phyloP scores from a whole-genome alignment of 768 basidiomycete genomes.

The Cubamyces sp. region DNA sequence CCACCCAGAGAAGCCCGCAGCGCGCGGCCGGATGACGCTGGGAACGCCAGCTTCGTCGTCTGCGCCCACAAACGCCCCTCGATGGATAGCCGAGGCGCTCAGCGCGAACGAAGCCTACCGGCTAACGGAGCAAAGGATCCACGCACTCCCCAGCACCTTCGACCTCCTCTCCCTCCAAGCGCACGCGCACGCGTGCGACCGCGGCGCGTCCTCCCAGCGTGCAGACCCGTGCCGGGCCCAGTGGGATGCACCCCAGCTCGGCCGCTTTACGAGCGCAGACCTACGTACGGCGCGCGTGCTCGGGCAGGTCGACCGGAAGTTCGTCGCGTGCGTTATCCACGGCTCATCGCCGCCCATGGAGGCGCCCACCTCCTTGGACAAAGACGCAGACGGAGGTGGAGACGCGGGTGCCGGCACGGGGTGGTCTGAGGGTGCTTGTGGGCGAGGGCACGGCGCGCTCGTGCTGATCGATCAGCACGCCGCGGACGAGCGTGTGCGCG shows the following conservation, averaged over 20 bases:
- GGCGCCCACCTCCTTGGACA: constrained; percentile 1
- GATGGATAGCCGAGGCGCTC: constrained; percentile 68
- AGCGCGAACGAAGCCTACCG: constrained; percentile 64
- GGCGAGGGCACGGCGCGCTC: constrained; percentile 42
- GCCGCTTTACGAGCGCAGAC: constrained; percentile 51
- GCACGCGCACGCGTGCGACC: constrained; percentile 8
- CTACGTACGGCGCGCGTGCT: constrained; percentile 65
- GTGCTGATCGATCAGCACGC: constrained; percentile 96
- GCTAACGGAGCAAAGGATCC: constrained; percentile 51
- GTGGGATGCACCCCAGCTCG: constrained; percentile 16
- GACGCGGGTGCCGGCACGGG: constrained; percentile 14
- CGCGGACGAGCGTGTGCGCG: constrained; percentile 93
- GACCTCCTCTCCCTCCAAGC: not conserved
- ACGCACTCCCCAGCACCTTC: constrained; percentile 35
- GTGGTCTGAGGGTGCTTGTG: constrained; percentile 10
- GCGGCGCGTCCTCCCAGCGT: not conserved
- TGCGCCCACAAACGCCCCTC: constrained; percentile 44
- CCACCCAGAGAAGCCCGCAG: not conserved
- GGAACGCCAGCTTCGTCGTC: constrained; percentile 11
- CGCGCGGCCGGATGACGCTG: constrained; percentile 11
- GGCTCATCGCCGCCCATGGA: not conserved
- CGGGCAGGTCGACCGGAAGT: constrained; percentile 89
- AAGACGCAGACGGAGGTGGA: constrained; percentile 26
- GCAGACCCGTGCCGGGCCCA: not conserved
- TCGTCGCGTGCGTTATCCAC: constrained; percentile 72